These are phyloP conservation scores for Bertia moriformis DNA, from an alignment of 2,329 filamentous ascomycete species.

Conservation along the genomic window DNA sequence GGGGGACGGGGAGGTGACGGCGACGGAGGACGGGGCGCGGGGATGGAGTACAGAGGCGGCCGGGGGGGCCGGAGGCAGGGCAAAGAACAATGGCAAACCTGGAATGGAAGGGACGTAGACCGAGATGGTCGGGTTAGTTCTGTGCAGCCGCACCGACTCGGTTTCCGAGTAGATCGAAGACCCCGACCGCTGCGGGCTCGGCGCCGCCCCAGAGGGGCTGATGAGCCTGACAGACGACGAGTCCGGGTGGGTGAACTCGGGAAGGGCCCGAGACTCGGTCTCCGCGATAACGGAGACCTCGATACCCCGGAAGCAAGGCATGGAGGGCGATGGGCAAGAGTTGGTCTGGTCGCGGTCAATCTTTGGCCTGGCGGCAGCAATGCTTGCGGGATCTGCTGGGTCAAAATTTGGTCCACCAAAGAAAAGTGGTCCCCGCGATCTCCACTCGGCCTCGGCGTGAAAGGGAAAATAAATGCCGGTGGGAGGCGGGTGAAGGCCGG, in stretches of 20 bases:
- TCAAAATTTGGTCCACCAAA: too few species aligned
- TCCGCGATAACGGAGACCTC: slow-evolving; percentile 26
- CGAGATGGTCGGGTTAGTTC: slow-evolving; percentile 26
- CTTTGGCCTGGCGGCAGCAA: too few species aligned
- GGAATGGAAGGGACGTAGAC: slow-evolving; percentile 41
- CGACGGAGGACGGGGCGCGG: background rate
- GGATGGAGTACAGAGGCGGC: background rate
- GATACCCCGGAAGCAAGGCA: slow-evolving; percentile 34
- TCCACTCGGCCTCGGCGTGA: too few species aligned
- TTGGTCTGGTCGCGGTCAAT: too few species aligned
- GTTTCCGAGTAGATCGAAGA: slow-evolving; percentile 11
- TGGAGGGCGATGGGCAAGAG: too few species aligned
- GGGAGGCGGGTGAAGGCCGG: too few species aligned
- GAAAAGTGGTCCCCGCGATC: too few species aligned
- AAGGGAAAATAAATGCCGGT: too few species aligned
- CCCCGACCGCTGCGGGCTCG: slow-evolving; percentile 4
- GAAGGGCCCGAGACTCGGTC: slow-evolving; percentile 20
- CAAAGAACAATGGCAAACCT: slow-evolving; percentile 28
- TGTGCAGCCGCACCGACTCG: slow-evolving; percentile 13
- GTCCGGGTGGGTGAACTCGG: slow-evolving; percentile 40
- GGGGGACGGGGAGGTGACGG: background rate
- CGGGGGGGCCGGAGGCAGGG: too few species aligned
- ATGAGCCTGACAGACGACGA: slow-evolving; percentile 23
- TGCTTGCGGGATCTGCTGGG: too few species aligned
- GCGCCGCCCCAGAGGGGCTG: background rate